Evolutionary conservation across 306 rosid genomes (phyloP).

Genomic region (Inga oerstediana): DNA sequence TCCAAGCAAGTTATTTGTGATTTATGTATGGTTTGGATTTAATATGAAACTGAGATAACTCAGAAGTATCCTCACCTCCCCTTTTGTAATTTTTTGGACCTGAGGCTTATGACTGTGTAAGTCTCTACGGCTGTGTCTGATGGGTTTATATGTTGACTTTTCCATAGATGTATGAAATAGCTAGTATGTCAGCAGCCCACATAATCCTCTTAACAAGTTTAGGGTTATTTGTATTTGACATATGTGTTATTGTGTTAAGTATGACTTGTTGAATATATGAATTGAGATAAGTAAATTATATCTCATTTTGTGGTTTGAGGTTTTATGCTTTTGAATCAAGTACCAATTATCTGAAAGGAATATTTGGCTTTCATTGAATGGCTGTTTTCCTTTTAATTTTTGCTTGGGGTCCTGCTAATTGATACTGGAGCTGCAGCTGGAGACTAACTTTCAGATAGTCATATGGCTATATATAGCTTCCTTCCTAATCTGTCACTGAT

Average conservation of each 20-base stretch:
- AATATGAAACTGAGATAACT: too few relatives aligned
- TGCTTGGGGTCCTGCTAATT: conserved; percentile 18
- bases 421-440: conserved; percentile 1
- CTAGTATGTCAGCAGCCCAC: too few relatives aligned
- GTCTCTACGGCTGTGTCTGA: too few relatives aligned
- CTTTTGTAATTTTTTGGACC: too few relatives aligned
- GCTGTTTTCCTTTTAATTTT: conserved; percentile 28
- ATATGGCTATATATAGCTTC: background rate
- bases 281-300: conserved; percentile 5
- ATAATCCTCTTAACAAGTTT: background rate
- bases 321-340: conserved; percentile 2
- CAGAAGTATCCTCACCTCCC: too few relatives aligned
- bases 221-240: background rate
- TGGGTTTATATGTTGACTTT: too few relatives aligned
- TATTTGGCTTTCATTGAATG: conserved; percentile 17
- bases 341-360: background rate
- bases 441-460: background rate
- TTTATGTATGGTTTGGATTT: too few relatives aligned
- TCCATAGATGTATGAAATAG: too few relatives aligned
- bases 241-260: background rate
- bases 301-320: conserved; percentile 17
- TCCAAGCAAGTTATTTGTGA: too few relatives aligned
- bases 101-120: too few relatives aligned
- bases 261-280: conserved; percentile 2
- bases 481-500: background rate